Percentiles rank a stretch among this genome's conserved stretches.
Evolutionary conservation across 2,329 filamentous ascomycete species (phyloP).

Genomic region (Paraconiothyrium sp.): DNA sequence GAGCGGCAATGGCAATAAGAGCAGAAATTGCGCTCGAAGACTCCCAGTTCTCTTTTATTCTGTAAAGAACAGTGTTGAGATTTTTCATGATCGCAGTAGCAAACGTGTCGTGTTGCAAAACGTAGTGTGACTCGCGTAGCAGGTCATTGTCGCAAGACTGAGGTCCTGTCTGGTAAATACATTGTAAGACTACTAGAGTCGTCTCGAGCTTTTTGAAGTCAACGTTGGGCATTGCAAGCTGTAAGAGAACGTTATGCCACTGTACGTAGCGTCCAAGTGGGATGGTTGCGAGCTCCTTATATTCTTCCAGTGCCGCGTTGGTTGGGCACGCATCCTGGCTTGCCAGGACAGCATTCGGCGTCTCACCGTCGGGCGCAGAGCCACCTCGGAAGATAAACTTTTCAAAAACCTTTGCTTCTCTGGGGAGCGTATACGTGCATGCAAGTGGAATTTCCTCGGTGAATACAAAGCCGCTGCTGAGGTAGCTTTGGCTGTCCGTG

Average conservation of each 20-base stretch:
- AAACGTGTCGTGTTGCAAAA: conserved; percentile 50
- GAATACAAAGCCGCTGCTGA: background rate
- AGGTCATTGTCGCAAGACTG: background rate
- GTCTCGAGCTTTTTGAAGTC: conserved; percentile 63
- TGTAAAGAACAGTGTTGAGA: conserved; percentile 25
- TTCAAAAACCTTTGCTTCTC: conserved; percentile 45
- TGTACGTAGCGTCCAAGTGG: conserved; percentile 60
- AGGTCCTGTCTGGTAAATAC: conserved; percentile 54
- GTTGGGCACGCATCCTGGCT: conserved; percentile 54
- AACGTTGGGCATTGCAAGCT: conserved; percentile 59
- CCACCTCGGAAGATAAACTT: conserved; percentile 51
- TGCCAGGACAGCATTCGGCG: conserved; percentile 63
- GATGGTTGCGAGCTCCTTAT: conserved; percentile 60
- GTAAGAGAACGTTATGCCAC: conserved; percentile 64
- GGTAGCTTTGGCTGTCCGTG: background rate
- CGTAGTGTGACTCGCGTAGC: conserved; percentile 49
- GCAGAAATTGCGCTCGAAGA: conserved; percentile 51
- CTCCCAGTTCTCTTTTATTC: conserved; percentile 42
- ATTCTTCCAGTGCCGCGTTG: conserved; percentile 63
- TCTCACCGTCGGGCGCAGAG: conserved; percentile 32
- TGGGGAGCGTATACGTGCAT: conserved; percentile 56
- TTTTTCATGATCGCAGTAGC: conserved; percentile 26
- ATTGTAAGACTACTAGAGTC: conserved; percentile 59
- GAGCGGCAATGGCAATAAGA: background rate
- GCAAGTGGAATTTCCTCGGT: conserved; percentile 27